Evolutionary conservation across 2,329 filamentous ascomycete species (phyloP).

Genomic region (Pleoardoris graminearum): DNA sequence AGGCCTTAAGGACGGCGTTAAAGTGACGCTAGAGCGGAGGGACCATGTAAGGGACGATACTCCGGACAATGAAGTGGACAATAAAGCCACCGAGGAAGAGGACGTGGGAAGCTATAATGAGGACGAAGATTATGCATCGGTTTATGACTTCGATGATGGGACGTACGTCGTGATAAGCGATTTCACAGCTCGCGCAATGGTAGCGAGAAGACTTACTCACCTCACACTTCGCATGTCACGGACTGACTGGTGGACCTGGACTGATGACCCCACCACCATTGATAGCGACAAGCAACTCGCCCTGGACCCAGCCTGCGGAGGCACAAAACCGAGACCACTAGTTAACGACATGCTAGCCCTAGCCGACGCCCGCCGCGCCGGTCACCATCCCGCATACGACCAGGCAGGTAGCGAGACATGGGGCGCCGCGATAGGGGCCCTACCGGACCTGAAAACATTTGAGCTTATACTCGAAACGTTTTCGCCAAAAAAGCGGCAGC

Average conservation of each 20-base stretch:
- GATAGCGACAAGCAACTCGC: constrained; percentile 1
- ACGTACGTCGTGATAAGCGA: not conserved
- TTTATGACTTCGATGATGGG: not conserved
- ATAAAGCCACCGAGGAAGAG: too few species aligned
- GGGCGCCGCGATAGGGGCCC: not conserved
- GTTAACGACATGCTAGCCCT: not conserved
- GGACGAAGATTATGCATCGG: too few species aligned
- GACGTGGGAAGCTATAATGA: not conserved
- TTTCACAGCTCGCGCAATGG: constrained; percentile 9
- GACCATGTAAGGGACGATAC: too few species aligned
- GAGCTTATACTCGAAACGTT: not conserved
- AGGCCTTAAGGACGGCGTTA: constrained; percentile 2
- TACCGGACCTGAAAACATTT: not conserved
- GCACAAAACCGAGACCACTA: not conserved
- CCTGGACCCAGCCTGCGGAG: not conserved
- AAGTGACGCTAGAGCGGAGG: constrained; percentile 1
- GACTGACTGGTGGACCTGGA: not conserved
- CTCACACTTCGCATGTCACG: not conserved
- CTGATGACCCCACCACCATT: not conserved
- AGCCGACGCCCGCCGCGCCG: not conserved
- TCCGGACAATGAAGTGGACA: too few species aligned
- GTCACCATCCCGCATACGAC: not conserved
- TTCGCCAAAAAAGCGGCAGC: not conserved
- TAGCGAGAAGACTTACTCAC: not conserved
- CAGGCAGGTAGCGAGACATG: not conserved